Evolutionary conservation across 2,329 filamentous ascomycete species (phyloP).

Genomic region (Talaromyces pinophilus): DNA sequence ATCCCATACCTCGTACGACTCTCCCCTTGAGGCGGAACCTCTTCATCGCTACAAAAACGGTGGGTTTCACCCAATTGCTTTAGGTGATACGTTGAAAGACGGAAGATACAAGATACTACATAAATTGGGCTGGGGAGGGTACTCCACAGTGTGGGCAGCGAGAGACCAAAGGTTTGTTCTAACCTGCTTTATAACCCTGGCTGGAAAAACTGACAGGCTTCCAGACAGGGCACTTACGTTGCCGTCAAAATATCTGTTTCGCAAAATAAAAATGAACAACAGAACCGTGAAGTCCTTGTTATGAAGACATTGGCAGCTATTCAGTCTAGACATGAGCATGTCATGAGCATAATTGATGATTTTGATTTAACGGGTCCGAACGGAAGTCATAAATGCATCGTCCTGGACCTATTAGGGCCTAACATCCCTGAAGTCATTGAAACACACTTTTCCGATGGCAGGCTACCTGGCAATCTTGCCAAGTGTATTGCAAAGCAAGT

Average conservation of each 20-base stretch:
- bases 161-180: slow-evolving; percentile 32
- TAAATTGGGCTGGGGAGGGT: slow-evolving; percentile 42
- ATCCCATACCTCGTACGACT: not conserved
- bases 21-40: not conserved
- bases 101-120: slow-evolving; percentile 40
- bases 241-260: slow-evolving; percentile 14
- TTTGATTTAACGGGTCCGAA: slow-evolving; percentile 4
- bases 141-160: slow-evolving; percentile 40
- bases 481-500: slow-evolving; percentile 46
- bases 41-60: slow-evolving; percentile 11
- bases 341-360: slow-evolving; percentile 4
- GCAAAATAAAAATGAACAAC: not conserved
- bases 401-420: slow-evolving; percentile 10
- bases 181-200: not conserved
- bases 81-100: slow-evolving; percentile 34
- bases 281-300: not conserved
- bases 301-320: slow-evolving; percentile 8
- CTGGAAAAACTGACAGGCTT: not conserved
- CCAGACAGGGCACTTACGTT: not conserved
- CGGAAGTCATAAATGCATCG: slow-evolving; percentile 4
- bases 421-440: slow-evolving; percentile 4
- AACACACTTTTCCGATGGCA: slow-evolving; percentile 13
- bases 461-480: slow-evolving; percentile 41
- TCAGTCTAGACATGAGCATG: not conserved
- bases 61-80: slow-evolving; percentile 32